phyloP scores from a whole-genome alignment of 1,284 basidiomycete genomes.

The Cryptococcus sp. region DNA sequence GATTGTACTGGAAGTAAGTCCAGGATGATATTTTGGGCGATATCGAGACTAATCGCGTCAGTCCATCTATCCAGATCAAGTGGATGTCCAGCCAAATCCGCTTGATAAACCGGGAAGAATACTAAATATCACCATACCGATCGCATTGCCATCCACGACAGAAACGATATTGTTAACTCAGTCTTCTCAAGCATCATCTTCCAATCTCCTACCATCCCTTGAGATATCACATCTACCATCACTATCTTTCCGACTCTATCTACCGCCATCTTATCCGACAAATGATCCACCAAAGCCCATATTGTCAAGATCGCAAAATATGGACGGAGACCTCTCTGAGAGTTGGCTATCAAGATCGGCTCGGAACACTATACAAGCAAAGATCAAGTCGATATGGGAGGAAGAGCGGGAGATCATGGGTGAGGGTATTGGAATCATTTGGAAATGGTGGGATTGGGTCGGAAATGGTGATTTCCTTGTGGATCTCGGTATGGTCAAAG shows the following conservation, averaged over 20 bases:
- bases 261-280: slow-evolving; percentile 22
- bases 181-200: background rate
- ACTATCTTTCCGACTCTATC: background rate
- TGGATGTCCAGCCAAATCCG: background rate
- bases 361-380: slow-evolving; percentile 7
- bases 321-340: background rate
- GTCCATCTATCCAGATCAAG: background rate
- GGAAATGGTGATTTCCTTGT: slow-evolving; percentile 27
- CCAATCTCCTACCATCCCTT: background rate
- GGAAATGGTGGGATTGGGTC: slow-evolving; percentile 45
- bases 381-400: slow-evolving; percentile 17
- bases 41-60: background rate
- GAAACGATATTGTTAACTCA: slow-evolving; percentile 3
- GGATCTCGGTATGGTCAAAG: slow-evolving; percentile 17
- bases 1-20: slow-evolving; percentile 28
- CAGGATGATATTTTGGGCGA: slow-evolving; percentile 10
- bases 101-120: background rate
- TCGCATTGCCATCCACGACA: slow-evolving; percentile 33
- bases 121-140: slow-evolving; percentile 22
- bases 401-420: slow-evolving; percentile 19
- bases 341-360: slow-evolving; percentile 21
- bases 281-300: slow-evolving; percentile 12
- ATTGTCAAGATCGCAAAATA: slow-evolving; percentile 13
- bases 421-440: slow-evolving; percentile 31
- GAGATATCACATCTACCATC: background rate